Percentiles rank a stretch among this genome's conserved stretches.
These are phyloP conservation scores for Scheffersomyces segobiensis DNA, from an alignment of 1,139 yeast genomes.

Conservation along the genomic window DNA sequence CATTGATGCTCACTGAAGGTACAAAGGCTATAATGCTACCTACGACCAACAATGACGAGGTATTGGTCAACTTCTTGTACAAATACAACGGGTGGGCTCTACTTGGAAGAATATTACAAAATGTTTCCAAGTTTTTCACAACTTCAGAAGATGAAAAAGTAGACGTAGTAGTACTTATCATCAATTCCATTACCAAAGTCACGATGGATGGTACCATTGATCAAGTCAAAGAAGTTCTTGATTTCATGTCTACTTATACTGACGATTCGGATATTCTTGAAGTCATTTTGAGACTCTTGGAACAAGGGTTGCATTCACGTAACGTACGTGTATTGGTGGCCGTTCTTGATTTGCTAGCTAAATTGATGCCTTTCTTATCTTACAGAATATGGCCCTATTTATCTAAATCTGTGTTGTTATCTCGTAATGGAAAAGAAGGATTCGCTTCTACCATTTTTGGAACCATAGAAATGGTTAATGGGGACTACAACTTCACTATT, in stretches of 20 bases:
- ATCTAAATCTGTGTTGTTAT: constrained; percentile 63
- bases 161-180: constrained; percentile 45
- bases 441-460: constrained; percentile 64
- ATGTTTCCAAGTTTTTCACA: constrained; percentile 46
- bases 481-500: constrained; percentile 65
- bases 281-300: constrained; percentile 63
- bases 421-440: constrained; percentile 71
- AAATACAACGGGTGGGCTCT: constrained; percentile 86
- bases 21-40: constrained; percentile 74
- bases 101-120: constrained; percentile 75
- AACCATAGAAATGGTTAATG: constrained; percentile 69
- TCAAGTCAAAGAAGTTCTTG: constrained; percentile 46
- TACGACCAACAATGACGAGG: constrained; percentile 37
- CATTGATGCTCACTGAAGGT: constrained; percentile 47
- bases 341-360: constrained; percentile 52
- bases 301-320: constrained; percentile 63
- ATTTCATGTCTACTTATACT: constrained; percentile 58
- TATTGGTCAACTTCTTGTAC: constrained; percentile 70
- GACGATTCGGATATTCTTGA: constrained; percentile 72
- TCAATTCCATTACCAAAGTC: constrained; percentile 52
- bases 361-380: constrained; percentile 52
- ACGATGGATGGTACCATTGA: constrained; percentile 44
- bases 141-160: constrained; percentile 34
- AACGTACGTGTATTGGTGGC: constrained; percentile 47
- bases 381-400: constrained; percentile 80